Evolutionary conservation across 1,284 basidiomycete genomes (phyloP), one percentile per base, ranked within the genome.

Genomic region (Malassezia sp.): DNA sequence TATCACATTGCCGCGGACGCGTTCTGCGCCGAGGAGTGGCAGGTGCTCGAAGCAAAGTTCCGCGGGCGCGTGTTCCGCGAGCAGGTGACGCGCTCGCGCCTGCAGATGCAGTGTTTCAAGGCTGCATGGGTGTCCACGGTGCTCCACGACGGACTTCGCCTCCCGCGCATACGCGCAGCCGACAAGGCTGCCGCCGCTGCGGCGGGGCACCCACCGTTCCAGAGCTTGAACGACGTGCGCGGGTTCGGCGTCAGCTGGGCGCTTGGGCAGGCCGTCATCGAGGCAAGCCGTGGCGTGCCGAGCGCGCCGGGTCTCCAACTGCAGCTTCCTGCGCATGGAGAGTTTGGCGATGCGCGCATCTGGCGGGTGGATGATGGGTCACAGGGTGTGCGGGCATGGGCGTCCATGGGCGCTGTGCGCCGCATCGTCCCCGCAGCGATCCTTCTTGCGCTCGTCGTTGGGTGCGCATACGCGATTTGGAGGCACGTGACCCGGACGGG

Each of bases 51-150:
- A 59, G 59, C 72, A 21, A 76, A 84, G 56, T 18, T 44, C 8
- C n/a, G 32, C 14, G n/a, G 21, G 20, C 42, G 45, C 8, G 22
- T 34, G n/a, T 50, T 40, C 42, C 59, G 55, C 37, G 56, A 57
- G 21, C 56, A 59, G 60, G 81, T 93, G 42, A 87, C 90, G 65
- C 72, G 85, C 30, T 78, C 83, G 28, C 79, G 91, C 26, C 73
- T 97, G 51, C 80, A 91, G 73, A 85, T 91, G 83, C 93, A 99
- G 68, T 97, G 93, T 70, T 97, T 99, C 81, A 99, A 99, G 71
- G 88, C 91, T 1, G 90, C 91, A 1, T 99, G 93, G 93, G 79
- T 99, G 49, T 82, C 84, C 46, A 96, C 95, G 64, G 84, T 99
- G 20, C 74, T 99, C 4, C 91, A 97, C 64, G 86, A 95, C 63